Base-by-base conservation (phyloP, 2,329 filamentous ascomycete species). In the Fusarium concolor region DNA sequence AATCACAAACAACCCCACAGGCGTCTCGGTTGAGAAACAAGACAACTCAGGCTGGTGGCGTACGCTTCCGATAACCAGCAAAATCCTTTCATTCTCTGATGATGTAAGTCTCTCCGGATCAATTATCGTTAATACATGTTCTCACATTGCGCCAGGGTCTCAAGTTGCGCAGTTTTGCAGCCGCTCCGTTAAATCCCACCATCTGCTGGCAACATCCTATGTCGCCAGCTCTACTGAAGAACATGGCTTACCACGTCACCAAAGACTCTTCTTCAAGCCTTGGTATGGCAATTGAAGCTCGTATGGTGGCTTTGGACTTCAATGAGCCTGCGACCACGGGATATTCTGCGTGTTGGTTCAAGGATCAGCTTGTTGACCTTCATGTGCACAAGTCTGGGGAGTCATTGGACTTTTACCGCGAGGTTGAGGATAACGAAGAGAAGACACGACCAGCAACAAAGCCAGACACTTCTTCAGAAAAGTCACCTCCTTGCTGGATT, bases 301-400 rank as follows among this genome's bases (percentile, higher is more conserved):
- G 35, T 3, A 43, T 69, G 66, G n/a, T 44, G 15, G 37, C 45
- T 15, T 31, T 67, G 24, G 39, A 63, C 14, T 41, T 69, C 1
- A 64, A 70, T 5, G 10, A 52, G 12, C 50, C 66, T 15, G 20
- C 17, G 4, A 67, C 31, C 15, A 44, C 29, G 9, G 66, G 62
- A 8, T 64, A 67, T 24, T 69, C 66, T 29, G 18, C 42, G 8
- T 69, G 62, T 18, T 69, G 66, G 66, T 24, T 39, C 15, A 33
- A 38, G 24, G 35, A 39, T 2, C 46, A 35, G 6, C 39, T 64
- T 12, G 6, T 67, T 9, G 41, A 56, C 12, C 31, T 69, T 5
- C 57, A 46, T 15, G 28, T 42, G 9, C 56, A 69, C 31, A 53
- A 44, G 15, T n/a, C 22, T 12, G 22, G 24, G 18, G 66, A 63